Base-by-base conservation (phyloP, 345 rosid genomes). In the Camelina hispida region DNA sequence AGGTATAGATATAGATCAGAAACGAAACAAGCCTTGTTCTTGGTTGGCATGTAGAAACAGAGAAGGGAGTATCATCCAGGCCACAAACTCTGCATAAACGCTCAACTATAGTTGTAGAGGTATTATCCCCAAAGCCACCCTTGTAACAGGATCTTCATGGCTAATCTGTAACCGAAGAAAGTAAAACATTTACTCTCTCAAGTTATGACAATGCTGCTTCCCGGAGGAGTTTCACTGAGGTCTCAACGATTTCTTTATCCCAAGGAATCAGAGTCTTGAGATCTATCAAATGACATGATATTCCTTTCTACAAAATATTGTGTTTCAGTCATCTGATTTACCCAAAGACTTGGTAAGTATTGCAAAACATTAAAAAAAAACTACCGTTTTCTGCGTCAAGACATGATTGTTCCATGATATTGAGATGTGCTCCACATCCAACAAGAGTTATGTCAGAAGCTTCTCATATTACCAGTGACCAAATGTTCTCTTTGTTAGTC, bases 241-340 rank as follows among this genome's bases (percentile, higher is more conserved):
- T 85, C 80, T 93, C 95, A 23, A 89, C 90, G 2, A 80, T 86
- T 81, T 89, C 93, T 78, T 90, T 90, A 74, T 93, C 96, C 98
- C 98, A 90, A 1, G 92, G 95, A 46, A 90, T 42, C 20, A 90
- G 79, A 35, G 98, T 93, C 79, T 84, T 90, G 62, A 90, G 88
- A 79, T 90, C 96, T 70, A 90, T 85, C 68, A 88, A 78, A 64
- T 90, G 93, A 85, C 95, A 90, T 50, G 93, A 88, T 73, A 93
- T 87, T 66, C 98, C 95, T 35, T 85, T 88, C 95, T 93, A 84
- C 60, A 66, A 46, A 47, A 2, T 0, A 42, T 16, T 34, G 5
- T 59, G 18, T 59, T 46, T 59, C 58, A 58, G 2, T 47, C 58
- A 59, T 46, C 48, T 34, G 25, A 20, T 8, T 54, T 11, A 47